Evolutionary conservation across 192 early-diverging fungal species (phyloP).

Genomic region (Backusella liffmaniae): DNA sequence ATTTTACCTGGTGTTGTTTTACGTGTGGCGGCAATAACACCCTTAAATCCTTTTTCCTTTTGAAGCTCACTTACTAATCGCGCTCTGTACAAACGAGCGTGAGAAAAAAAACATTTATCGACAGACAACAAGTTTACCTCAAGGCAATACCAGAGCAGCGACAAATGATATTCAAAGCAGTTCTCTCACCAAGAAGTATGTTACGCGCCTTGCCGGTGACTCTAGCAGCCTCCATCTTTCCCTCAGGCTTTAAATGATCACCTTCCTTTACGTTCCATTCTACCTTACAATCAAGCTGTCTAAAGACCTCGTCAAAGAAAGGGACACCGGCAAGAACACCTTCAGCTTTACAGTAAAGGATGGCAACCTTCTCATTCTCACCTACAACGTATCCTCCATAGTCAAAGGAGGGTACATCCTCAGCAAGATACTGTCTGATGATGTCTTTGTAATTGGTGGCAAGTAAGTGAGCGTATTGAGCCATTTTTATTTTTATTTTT

Average conservation of each 20-base stretch:
- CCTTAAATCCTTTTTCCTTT: conserved; percentile 69
- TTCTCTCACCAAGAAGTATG: conserved; percentile 89
- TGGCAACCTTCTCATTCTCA: conserved; percentile 75
- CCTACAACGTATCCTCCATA: conserved; percentile 98
- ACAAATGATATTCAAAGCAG: conserved; percentile 92
- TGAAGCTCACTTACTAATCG: conserved; percentile 60
- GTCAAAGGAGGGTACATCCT: conserved; percentile 98
- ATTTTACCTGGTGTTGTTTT: conserved; percentile 92
- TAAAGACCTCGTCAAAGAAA: conserved; percentile 95
- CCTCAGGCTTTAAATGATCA: conserved; percentile 66
- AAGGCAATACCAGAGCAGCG: conserved; percentile 92
- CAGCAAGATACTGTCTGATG: conserved; percentile 83
- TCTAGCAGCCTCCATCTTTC: conserved; percentile 62
- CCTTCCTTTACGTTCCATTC: conserved; percentile 87
- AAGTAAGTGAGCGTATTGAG: conserved; percentile 66
- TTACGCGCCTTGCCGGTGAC: conserved; percentile 83
- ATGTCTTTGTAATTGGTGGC: conserved; percentile 70
- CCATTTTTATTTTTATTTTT: conserved; percentile 10
- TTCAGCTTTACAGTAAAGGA: conserved; percentile 83
- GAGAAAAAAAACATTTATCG: neutral
- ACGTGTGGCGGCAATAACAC: conserved; percentile 92
- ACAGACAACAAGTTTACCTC: conserved; percentile 40
- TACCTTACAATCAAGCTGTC: conserved; percentile 88
- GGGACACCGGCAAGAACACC: conserved; percentile 93
- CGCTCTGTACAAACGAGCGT: conserved; percentile 39